These are phyloP conservation scores for Blastocystis sp. DNA, from an alignment of 352 stramenopile genomes.

Conservation along the genomic window DNA sequence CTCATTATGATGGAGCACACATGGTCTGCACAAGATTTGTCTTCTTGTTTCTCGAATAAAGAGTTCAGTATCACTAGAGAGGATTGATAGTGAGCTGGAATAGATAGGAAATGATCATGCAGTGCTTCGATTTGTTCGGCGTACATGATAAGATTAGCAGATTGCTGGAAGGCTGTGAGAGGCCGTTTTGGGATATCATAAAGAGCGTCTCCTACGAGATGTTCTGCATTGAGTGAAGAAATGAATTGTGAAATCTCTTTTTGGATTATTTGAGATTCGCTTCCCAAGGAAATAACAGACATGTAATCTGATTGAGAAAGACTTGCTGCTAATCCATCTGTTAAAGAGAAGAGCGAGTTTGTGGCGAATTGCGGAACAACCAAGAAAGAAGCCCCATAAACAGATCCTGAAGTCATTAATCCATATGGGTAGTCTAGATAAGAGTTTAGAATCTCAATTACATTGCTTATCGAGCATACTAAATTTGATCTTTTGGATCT, in stretches of 20 bases:
- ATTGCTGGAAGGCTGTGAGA: background rate
- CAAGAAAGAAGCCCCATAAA: background rate
- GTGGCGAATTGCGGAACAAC: conserved; percentile 20
- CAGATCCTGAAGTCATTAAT: background rate
- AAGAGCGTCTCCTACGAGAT: background rate
- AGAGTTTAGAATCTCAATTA: background rate
- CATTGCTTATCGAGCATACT: background rate
- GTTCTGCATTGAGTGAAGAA: background rate
- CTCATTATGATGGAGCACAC: background rate
- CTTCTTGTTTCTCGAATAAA: background rate
- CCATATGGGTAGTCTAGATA: conserved; percentile 39
- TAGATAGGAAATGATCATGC: background rate
- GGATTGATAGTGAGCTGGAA: background rate
- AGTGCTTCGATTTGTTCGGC: background rate
- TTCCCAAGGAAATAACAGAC: conserved; percentile 38
- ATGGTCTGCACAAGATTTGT: background rate
- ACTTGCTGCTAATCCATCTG: background rate
- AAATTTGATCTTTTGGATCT: conserved; percentile 27
- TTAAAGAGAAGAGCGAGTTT: conserved; percentile 15
- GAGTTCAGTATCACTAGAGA: background rate
- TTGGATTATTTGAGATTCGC: background rate
- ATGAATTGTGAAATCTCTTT: background rate
- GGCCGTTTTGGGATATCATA: conserved; percentile 11
- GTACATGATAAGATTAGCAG: background rate
- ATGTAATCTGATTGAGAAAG: conserved; percentile 30